These are phyloP conservation scores for Albophoma yamanashiensis DNA, from an alignment of 2,329 filamentous ascomycete species.

Conservation along the genomic window DNA sequence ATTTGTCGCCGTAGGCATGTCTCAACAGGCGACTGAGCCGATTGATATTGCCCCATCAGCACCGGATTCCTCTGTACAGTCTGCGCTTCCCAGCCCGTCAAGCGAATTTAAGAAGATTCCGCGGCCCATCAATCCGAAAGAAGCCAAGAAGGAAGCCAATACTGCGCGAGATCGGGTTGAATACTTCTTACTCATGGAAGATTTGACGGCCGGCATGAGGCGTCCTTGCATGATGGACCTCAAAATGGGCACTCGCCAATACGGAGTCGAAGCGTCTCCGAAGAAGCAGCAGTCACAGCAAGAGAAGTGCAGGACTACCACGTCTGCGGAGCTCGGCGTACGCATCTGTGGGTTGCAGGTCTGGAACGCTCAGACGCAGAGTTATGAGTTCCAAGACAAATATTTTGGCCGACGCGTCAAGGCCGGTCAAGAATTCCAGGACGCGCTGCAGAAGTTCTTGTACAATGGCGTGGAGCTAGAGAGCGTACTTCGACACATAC, in stretches of 20 bases:
- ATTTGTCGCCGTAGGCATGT: too few relatives aligned
- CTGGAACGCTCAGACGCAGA: conserved; percentile 76
- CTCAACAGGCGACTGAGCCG: background rate
- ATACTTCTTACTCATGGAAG: conserved; percentile 87
- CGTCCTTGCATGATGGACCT: conserved; percentile 93
- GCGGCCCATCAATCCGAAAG: conserved; percentile 61
- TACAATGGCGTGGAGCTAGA: conserved; percentile 77
- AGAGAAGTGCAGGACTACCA: conserved; percentile 86
- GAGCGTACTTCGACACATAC: conserved; percentile 79
- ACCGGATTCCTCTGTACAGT: conserved; percentile 8
- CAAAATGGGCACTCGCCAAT: conserved; percentile 98
- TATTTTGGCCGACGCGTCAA: conserved; percentile 88
- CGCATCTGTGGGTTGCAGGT: conserved; percentile 93
- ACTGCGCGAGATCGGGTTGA: conserved; percentile 61
- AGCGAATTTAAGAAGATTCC: conserved; percentile 31
- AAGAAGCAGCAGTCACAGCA: conserved; percentile 92
- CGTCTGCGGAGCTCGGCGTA: conserved; percentile 82
- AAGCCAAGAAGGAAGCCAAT: conserved; percentile 46
- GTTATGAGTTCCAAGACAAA: conserved; percentile 95
- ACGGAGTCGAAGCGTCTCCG: conserved; percentile 80
- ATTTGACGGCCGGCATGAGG: conserved; percentile 93
- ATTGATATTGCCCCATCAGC: conserved; percentile 3
- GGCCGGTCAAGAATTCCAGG: conserved; percentile 79
- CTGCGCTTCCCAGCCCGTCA: conserved; percentile 25
- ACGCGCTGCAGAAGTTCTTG: conserved; percentile 78